A percentile compares a stretch with the other conserved stretches of the same genome.
Conservation (phyloP, 2,329 filamentous ascomycete species). For the Xylariaceae sp. region DNA sequence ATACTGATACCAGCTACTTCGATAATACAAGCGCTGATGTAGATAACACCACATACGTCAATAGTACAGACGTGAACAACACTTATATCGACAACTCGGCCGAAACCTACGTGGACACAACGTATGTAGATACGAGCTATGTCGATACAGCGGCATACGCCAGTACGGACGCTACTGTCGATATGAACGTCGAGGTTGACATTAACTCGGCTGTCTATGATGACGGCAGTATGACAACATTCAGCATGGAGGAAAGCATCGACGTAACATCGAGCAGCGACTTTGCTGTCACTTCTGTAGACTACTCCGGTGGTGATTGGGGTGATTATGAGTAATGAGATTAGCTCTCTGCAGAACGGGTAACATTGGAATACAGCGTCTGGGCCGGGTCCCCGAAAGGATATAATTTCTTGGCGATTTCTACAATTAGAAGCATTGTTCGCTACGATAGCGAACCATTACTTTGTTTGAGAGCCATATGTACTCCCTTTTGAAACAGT, state of each 20-base stretch:
- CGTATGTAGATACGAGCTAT: constrained; percentile 20
- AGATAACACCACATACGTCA: too few species aligned
- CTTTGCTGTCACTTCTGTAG: constrained; percentile 17
- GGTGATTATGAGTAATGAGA: constrained; percentile 21
- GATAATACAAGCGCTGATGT: constrained; percentile 11
- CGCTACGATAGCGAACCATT: neutral
- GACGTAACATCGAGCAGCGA: constrained; percentile 23
- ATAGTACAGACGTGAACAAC: too few species aligned
- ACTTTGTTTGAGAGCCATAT: neutral
- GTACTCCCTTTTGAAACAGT: too few species aligned
- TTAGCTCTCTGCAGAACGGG: neutral
- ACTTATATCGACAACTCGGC: too few species aligned
- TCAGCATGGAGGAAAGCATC: constrained; percentile 28
- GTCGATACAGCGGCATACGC: neutral
- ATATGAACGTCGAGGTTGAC: constrained; percentile 13
- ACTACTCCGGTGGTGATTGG: constrained; percentile 38
- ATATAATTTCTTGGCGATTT: neutral
- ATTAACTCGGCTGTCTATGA: constrained; percentile 9
- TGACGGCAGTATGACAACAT: constrained; percentile 6
- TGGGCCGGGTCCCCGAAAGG: too few species aligned
- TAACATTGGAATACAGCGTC: too few species aligned
- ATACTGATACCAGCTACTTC: constrained; percentile 13
- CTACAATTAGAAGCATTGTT: neutral
- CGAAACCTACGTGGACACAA: too few species aligned
- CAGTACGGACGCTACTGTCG: constrained; percentile 20